A percentile compares a stretch with the other conserved stretches of the same genome.
These are phyloP conservation scores for Dichotomocladium elegans DNA, from an alignment of 371 early-diverging fungal species.

Conservation along the genomic window DNA sequence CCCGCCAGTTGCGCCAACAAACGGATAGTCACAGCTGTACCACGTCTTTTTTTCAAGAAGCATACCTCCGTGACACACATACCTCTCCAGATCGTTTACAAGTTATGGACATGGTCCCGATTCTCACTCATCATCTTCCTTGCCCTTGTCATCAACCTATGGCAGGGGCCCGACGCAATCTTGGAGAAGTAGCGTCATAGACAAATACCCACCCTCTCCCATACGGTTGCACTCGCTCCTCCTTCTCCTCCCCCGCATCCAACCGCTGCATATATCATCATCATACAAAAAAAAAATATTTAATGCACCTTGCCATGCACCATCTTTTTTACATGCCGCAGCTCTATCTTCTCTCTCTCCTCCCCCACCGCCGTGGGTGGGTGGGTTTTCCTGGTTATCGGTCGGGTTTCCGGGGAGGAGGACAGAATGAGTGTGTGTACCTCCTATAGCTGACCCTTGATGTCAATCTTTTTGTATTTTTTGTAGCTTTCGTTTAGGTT, in stretches of 20 bases:
- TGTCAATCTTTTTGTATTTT: conserved; percentile 70
- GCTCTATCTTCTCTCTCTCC: background rate
- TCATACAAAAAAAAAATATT: background rate
- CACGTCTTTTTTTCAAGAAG: background rate
- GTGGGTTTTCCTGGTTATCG: no score
- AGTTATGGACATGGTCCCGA: conserved; percentile 52
- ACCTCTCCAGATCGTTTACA: conserved; percentile 1
- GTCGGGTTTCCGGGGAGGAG: no score
- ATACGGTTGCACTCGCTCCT: no score
- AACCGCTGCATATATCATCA: background rate
- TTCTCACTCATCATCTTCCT: conserved; percentile 47
- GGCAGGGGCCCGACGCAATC: conserved; percentile 54
- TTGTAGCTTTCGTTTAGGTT: conserved; percentile 47
- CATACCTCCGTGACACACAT: no score
- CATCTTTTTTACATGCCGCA: background rate
- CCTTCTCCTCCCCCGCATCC: no score
- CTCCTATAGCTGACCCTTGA: conserved; percentile 57
- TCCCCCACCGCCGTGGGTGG: no score
- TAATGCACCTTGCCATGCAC: background rate
- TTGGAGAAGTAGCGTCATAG: conserved; percentile 14
- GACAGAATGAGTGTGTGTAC: no score
- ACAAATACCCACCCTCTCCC: background rate
- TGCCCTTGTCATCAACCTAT: conserved; percentile 51
- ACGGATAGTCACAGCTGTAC: background rate
- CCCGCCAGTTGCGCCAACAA: no score